Percentiles rank a stretch among this genome's conserved stretches.
Evolutionary conservation across 2,329 filamentous ascomycete genomes (phyloP).

Genomic region (Aurifilum marmelostoma): DNA sequence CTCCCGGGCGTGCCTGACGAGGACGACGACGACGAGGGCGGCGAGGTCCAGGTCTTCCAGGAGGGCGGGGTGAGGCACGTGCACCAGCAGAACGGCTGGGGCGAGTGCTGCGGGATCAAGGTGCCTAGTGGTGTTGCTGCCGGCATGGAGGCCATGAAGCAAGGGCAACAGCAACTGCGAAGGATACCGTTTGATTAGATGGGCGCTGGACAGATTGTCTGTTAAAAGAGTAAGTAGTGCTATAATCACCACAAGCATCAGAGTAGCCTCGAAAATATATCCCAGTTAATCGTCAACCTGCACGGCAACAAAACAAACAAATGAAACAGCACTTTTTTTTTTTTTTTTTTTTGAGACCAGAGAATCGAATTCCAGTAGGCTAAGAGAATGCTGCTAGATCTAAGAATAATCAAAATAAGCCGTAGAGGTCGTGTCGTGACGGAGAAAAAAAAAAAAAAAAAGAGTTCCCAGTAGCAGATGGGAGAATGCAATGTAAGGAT

Average conservation of each 20-base stretch:
- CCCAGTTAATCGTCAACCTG: background rate
- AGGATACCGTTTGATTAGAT: slow-evolving; percentile 80
- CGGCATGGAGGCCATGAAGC: slow-evolving; percentile 84
- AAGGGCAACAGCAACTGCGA: slow-evolving; percentile 62
- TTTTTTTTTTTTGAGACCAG: slow-evolving; percentile 16
- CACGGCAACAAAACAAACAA: background rate
- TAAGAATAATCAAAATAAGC: background rate
- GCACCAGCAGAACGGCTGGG: slow-evolving; percentile 77
- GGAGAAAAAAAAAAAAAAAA: no score
- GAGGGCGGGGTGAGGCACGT: slow-evolving; percentile 70
- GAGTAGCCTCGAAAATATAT: no score
- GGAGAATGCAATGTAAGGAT: background rate
- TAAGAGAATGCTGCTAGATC: slow-evolving; percentile 3
- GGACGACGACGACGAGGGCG: slow-evolving; percentile 53
- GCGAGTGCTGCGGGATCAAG: slow-evolving; percentile 97
- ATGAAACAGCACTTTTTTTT: background rate
- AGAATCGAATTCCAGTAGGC: background rate
- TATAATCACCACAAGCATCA: background rate
- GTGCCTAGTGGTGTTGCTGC: slow-evolving; percentile 94
- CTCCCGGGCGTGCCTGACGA: slow-evolving; percentile 51
- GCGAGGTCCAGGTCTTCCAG: slow-evolving; percentile 64
- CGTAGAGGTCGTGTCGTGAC: background rate
- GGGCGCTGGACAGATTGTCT: background rate
- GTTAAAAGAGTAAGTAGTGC: background rate
- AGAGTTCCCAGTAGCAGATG: background rate